These are phyloP conservation scores for Gautieria morchelliformis DNA, from an alignment of 768 basidiomycete genomes.

Conservation along the genomic window DNA sequence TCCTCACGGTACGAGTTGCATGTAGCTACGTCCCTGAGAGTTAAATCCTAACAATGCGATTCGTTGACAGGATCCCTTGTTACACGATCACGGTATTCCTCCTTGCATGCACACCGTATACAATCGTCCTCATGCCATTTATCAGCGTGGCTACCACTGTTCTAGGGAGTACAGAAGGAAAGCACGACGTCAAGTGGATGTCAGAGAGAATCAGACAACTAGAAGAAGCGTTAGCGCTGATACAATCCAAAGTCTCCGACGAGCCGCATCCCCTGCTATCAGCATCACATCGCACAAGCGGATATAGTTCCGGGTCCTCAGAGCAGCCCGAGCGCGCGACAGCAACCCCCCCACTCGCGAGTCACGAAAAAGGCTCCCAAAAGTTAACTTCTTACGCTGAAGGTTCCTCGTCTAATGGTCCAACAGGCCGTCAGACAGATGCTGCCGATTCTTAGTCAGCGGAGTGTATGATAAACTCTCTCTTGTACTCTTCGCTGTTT, in stretches of 20 bases:
- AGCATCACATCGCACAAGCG: slow-evolving; percentile 9
- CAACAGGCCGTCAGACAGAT: neutral
- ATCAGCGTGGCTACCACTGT: neutral
- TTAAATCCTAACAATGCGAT: neutral
- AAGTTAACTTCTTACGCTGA: too few species aligned
- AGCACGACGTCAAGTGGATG: slow-evolving; percentile 26
- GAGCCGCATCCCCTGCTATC: slow-evolving; percentile 48
- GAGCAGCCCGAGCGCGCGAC: neutral
- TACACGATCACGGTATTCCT: neutral
- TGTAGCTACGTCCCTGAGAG: neutral
- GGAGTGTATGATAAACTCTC: neutral
- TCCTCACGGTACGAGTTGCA: neutral
- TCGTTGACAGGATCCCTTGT: neutral
- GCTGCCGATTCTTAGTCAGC: neutral
- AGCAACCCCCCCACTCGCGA: neutral
- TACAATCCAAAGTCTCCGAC: slow-evolving; percentile 45
- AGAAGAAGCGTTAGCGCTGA: slow-evolving; percentile 55
- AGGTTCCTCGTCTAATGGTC: neutral
- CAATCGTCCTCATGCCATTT: neutral
- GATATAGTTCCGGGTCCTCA: neutral
- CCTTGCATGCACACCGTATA: neutral
- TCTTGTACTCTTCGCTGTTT: neutral
- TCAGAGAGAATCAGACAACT: slow-evolving; percentile 57
- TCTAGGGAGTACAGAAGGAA: neutral
- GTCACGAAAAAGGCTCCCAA: neutral